Base-by-base conservation (phyloP, 2,329 filamentous ascomycete genomes). In the Xylariaceae sp. region DNA sequence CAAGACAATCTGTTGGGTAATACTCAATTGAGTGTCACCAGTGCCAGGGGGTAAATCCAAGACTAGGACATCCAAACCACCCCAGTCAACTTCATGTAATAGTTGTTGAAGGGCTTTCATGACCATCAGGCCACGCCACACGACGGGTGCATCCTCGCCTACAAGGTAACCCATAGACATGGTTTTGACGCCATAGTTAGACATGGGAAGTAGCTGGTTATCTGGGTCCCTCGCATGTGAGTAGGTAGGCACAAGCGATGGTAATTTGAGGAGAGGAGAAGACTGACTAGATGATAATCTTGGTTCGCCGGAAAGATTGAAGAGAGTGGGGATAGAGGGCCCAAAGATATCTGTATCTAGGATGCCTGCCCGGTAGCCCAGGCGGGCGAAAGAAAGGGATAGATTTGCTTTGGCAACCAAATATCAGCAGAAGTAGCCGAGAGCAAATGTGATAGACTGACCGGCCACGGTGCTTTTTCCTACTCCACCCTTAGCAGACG, bases 111-210 rank as follows among this genome's bases (percentile, higher is more conserved):
- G 77, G 0, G 93, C 93, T 63, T 97, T 98, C 77, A 95, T 94
- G 12, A 97, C 88, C 91, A 98, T 96, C 2, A 95, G 78, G 0
- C 93, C 93, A 41, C 93, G 82, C 93, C 93, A 98, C 23, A 93
- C 91, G 14, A 98, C 86, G 0, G 91, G 88, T 5, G 88, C 86
- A 10, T 82, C 77, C 54, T 89, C 84, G 17, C 80, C 80, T 1
- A 95, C 82, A 1, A 98, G 77, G 55, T 95, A 97, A 40, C 93
- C 93, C 88, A 98, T 97, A 0, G 91, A 96, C 93, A 98, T 98
- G 44, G 90, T 94, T 68, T 94, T 94, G 45, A 98, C 79, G 33
- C 93, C 93, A 71, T 97, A 97, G 63, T 95, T 95, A 19, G 87
- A 90, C 20, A 98, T 70, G 0, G 93, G 93, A 2, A 97, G 61